Evolutionary conservation across 164 flowering plant species (phyloP), one percentile per base, ranked within the genome.

Genomic region (Warburgia ugandensis): DNA sequence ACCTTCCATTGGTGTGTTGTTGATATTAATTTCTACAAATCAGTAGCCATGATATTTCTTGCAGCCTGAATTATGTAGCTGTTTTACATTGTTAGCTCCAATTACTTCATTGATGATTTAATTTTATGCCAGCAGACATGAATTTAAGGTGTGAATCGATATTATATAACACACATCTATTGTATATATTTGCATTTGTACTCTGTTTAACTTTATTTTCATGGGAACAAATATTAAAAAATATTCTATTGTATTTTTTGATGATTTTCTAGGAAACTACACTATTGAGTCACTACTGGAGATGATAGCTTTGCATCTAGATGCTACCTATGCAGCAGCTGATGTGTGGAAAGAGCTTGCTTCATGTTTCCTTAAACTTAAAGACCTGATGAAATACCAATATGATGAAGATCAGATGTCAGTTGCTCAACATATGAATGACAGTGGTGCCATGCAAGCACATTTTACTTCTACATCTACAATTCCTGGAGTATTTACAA

Each of bases 221-320:
- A n/a, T n/a, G n/a, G n/a, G n/a, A n/a, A n/a, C n/a, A n/a, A n/a
- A n/a, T n/a, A n/a, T n/a, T n/a, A n/a, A n/a, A n/a, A n/a, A n/a
- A n/a, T 42, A 10, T 31, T 30, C 17, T 23, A 29, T 58, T 56
- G 0, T 56, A 20, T 26, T 16, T 22, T 38, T 26, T 54, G n/a
- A n/a, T n/a, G n/a, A n/a, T n/a, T 22, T 39, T 55, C 52, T 63
- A 86, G 96, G 89, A 22, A 69, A 60, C 36, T 90, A 82, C 45
- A 55, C 48, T 48, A 43, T 61, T 25, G 76, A 72, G 39, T 59
- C 60, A 11, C 65, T 86, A 10, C 17, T 79, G 64, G 88, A 80
- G 68, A 82, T 82, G 88, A 76, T 80, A 66, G 82, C 84, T 50
- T 64, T 75, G 64, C 95, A 87, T 73, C 58, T 87, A 45, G 95